phyloP scores from a whole-genome alignment of 2,329 filamentous ascomycete genomes.

The Didymella pinodella region DNA sequence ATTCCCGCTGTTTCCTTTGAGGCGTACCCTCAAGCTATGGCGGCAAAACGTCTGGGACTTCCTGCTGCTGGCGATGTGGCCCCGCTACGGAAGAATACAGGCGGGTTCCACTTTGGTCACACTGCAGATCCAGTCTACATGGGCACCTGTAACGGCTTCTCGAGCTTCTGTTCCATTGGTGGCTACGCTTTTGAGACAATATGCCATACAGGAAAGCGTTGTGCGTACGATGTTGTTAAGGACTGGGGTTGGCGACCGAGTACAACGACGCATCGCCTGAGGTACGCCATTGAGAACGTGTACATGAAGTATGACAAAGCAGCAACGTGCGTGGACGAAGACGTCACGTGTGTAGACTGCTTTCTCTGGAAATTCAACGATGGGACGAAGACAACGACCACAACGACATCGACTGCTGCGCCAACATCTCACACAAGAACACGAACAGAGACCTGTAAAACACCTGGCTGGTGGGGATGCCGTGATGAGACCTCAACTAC shows the following conservation, averaged over 20 bases:
- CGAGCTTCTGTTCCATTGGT: slow-evolving; percentile 48
- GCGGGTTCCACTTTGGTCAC: slow-evolving; percentile 48
- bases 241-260: slow-evolving; percentile 49
- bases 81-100: slow-evolving; percentile 45
- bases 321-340: slow-evolving; percentile 46
- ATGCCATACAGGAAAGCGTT: slow-evolving; percentile 48
- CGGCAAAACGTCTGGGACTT: slow-evolving; percentile 45
- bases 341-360: slow-evolving; percentile 47
- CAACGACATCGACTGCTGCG: slow-evolving; percentile 36
- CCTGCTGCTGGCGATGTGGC: slow-evolving; percentile 40
- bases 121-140: slow-evolving; percentile 49
- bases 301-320: slow-evolving; percentile 46
- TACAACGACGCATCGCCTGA: slow-evolving; percentile 42
- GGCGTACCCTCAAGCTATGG: slow-evolving; percentile 48
- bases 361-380: slow-evolving; percentile 50
- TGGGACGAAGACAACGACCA: slow-evolving; percentile 42
- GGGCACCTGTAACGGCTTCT: slow-evolving; percentile 48
- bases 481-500: slow-evolving; percentile 44
- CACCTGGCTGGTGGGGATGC: slow-evolving; percentile 51
- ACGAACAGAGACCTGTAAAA: slow-evolving; percentile 48
- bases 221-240: slow-evolving; percentile 49
- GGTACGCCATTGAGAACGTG: slow-evolving; percentile 48
- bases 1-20: slow-evolving; percentile 47
- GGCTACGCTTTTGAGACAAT: slow-evolving; percentile 49
- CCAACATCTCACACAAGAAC: slow-evolving; percentile 36